A percentile compares a stretch with the other conserved stretches of the same genome.
phyloP scores from a whole-genome alignment of 83 land plant genomes.

The Picea abies region DNA sequence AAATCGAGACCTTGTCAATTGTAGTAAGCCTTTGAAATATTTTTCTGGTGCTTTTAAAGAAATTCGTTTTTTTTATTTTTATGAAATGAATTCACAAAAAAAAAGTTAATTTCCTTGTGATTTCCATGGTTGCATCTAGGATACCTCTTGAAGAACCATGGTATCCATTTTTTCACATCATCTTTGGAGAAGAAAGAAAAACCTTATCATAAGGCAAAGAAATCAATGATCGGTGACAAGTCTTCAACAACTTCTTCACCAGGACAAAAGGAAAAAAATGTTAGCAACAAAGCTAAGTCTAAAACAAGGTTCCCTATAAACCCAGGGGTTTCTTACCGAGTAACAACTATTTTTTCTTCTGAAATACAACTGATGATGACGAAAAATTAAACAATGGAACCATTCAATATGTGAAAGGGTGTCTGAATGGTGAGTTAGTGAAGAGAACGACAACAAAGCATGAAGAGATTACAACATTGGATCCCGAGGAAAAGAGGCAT shows the following conservation, averaged over 20 bases:
- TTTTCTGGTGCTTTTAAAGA: no score
- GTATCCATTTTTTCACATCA: conserved; percentile 60
- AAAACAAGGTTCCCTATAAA: conserved; percentile 25
- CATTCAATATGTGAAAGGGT: no score
- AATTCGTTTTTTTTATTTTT: no score
- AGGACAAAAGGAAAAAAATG: conserved; percentile 8
- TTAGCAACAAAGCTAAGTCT: background rate
- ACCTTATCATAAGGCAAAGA: conserved; percentile 21
- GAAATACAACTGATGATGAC: no score
- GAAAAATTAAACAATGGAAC: no score
- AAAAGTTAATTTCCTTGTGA: conserved; percentile 7
- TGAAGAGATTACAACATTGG: no score
- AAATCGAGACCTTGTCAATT: no score
- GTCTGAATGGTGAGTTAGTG: no score
- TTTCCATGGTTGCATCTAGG: conserved; percentile 21
- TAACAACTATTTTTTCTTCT: conserved; percentile 70
- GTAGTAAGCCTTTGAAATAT: no score
- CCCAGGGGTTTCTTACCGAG: conserved; percentile 39
- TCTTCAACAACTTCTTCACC: background rate
- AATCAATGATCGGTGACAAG: background rate
- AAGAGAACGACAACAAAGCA: no score
- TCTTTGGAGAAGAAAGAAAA: conserved; percentile 60
- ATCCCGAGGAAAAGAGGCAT: no score
- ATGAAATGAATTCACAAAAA: background rate
- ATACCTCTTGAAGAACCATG: conserved; percentile 42